Evolutionary conservation across 2,329 filamentous ascomycete species (phyloP), one percentile per base, ranked within the genome.

Genomic region (Camptophora hylomeconis): DNA sequence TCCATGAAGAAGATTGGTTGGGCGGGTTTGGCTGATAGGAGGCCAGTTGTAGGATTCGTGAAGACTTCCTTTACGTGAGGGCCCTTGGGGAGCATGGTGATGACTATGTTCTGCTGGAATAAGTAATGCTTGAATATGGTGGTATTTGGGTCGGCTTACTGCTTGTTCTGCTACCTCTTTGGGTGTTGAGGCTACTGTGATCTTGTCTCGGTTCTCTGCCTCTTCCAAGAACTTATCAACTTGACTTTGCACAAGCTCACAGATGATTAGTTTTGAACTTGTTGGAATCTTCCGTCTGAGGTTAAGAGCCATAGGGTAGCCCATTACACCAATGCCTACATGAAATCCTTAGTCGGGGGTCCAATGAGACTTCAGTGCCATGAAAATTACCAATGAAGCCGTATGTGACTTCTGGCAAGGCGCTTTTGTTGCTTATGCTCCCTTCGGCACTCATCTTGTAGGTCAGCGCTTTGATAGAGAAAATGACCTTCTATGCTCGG

Each of bases 61-160:
- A 68, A 69, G 14, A 69, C 64, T 11, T 55, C 50, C 31, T 57
- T 57, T 11, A 67, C 63, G 33, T 69, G 62, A 4, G 52, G 49
- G 11, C 63, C 64, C 48, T 67, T 64, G 0, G 65, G 65, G 5
- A 69, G 56, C 61, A 69, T 68, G 7, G 63, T 63, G 20, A 69
- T 47, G 14, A 69, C 53, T 4, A 63, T 54, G 19, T 64, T 57
- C 61, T 39, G 19, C 16, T 9, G 9, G 6, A 11, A 18, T 31
- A 11, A 13, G 14, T 20, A 30, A 17, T 21, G 9, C 20, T 26
- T 28, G 11, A 15, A 18, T 14, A 7, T 15, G 11, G 13, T 13
- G n/a, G 14, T 22, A 17, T n/a, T 10, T 7, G 28, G 11, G 10
- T 24, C 8, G 16, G 28, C 33, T 7, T 41, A 50, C 53, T 7